These are phyloP conservation scores for Afroboletus lepidellus DNA, from an alignment of 1,284 basidiomycete species.

Conservation along the genomic window DNA sequence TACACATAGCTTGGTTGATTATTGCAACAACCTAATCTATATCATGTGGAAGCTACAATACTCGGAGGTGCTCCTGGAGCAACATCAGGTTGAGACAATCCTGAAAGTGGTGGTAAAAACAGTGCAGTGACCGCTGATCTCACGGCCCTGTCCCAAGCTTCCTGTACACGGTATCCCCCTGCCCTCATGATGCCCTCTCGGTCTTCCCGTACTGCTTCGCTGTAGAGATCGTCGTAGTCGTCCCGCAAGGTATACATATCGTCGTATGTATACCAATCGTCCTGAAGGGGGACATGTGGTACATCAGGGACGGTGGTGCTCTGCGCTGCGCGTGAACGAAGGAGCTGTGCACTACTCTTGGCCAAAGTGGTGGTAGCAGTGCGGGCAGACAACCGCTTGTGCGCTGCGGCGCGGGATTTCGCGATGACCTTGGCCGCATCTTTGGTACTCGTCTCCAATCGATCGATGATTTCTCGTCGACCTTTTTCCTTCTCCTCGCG, in stretches of 20 bases:
- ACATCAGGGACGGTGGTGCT: slow-evolving; percentile 66
- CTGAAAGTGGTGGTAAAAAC: slow-evolving; percentile 49
- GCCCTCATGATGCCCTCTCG: slow-evolving; percentile 78
- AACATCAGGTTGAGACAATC: slow-evolving; percentile 16
- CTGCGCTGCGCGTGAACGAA: slow-evolving; percentile 57
- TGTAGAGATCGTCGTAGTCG: slow-evolving; percentile 69
- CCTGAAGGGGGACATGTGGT: slow-evolving; percentile 73
- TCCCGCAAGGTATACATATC: slow-evolving; percentile 57
- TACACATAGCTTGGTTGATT: background rate
- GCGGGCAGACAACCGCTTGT: slow-evolving; percentile 57
- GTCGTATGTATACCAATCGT: slow-evolving; percentile 73
- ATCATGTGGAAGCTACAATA: slow-evolving; percentile 3
- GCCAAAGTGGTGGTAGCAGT: slow-evolving; percentile 44
- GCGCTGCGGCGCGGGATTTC: slow-evolving; percentile 62
- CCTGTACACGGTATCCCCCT: slow-evolving; percentile 79
- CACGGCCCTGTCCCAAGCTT: slow-evolving; percentile 87
- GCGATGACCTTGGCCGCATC: slow-evolving; percentile 69
- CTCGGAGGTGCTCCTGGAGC: slow-evolving; percentile 5
- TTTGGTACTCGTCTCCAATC: slow-evolving; percentile 72
- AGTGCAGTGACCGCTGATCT: slow-evolving; percentile 75
- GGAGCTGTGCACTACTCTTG: slow-evolving; percentile 50
- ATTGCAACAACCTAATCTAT: background rate
- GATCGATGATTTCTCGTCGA: slow-evolving; percentile 74
- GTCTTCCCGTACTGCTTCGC: slow-evolving; percentile 74
- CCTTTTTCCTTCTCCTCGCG: slow-evolving; percentile 75